Conservation (phyloP, 768 basidiomycete species). For the Leccinum truebloodii region DNA sequence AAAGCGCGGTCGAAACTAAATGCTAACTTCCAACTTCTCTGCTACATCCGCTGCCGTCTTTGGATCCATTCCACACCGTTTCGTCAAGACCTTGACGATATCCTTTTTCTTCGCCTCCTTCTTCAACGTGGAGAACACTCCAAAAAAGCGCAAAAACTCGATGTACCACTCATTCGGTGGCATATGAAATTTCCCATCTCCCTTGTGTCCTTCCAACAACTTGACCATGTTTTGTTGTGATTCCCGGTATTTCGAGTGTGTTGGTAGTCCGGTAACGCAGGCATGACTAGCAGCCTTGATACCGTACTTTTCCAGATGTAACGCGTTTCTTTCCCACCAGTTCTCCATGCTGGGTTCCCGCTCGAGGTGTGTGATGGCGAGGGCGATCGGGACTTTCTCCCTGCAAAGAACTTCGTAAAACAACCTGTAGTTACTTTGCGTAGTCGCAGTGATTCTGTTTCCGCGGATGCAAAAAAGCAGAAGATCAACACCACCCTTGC, state of each 20-base stretch:
- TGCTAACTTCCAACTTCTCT: slow-evolving; percentile 11
- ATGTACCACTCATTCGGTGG: slow-evolving; percentile 27
- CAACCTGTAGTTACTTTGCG: slow-evolving; percentile 41
- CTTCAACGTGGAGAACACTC: slow-evolving; percentile 26
- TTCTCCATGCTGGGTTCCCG: slow-evolving; percentile 34
- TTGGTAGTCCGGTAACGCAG: slow-evolving; percentile 36
- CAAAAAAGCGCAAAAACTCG: slow-evolving; percentile 28
- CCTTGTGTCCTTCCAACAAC: slow-evolving; percentile 16
- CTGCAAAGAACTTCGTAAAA: slow-evolving; percentile 46
- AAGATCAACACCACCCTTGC: slow-evolving; percentile 39
- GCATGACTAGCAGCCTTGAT: slow-evolving; percentile 34
- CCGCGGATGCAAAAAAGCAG: slow-evolving; percentile 44
- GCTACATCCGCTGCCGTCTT: slow-evolving; percentile 26
- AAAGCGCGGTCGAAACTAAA: background rate
- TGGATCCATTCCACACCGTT: slow-evolving; percentile 29
- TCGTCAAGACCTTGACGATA: slow-evolving; percentile 26
- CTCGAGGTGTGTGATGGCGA: slow-evolving; percentile 44
- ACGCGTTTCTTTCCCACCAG: slow-evolving; percentile 36
- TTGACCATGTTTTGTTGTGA: slow-evolving; percentile 20
- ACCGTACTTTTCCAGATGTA: slow-evolving; percentile 24
- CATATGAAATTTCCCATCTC: slow-evolving; percentile 26
- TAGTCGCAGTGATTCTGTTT: slow-evolving; percentile 39
- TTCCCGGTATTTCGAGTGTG: slow-evolving; percentile 29
- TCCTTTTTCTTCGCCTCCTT: slow-evolving; percentile 25
- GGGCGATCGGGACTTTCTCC: slow-evolving; percentile 30